phyloP scores from a whole-genome alignment of 768 basidiomycete species.

The Suillus americanus region DNA sequence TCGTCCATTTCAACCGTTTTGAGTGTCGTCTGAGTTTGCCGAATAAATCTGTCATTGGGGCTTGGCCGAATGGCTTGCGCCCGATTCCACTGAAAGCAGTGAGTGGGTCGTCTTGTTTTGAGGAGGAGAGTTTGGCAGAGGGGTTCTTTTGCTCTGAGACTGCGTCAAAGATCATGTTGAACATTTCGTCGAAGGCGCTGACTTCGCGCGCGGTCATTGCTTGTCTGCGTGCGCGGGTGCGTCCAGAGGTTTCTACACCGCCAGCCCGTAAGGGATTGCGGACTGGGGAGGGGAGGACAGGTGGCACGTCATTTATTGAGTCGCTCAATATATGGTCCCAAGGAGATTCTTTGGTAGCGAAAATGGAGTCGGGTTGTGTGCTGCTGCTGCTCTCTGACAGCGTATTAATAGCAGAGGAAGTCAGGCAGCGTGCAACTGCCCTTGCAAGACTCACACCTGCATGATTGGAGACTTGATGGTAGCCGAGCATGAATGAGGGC shows the following conservation, averaged over 20 bases:
- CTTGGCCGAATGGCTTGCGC: slow-evolving; percentile 17
- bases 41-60: slow-evolving; percentile 48
- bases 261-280: slow-evolving; percentile 16
- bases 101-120: not conserved
- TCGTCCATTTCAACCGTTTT: slow-evolving; percentile 49
- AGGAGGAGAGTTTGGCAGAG: slow-evolving; percentile 12
- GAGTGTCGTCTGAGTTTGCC: slow-evolving; percentile 53
- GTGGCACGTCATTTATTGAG: slow-evolving; percentile 33
- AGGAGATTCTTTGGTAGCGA: slow-evolving; percentile 35
- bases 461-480: slow-evolving; percentile 12
- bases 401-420: not conserved
- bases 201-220: slow-evolving; percentile 70
- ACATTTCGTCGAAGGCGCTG: slow-evolving; percentile 69
- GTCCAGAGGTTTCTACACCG: not conserved
- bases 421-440: slow-evolving; percentile 6
- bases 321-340: slow-evolving; percentile 59
- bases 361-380: slow-evolving; percentile 28
- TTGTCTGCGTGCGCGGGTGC: slow-evolving; percentile 39
- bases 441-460: slow-evolving; percentile 4
- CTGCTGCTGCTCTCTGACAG: not conserved
- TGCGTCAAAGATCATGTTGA: slow-evolving; percentile 66
- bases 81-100: slow-evolving; percentile 8
- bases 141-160: slow-evolving; percentile 35
- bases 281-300: slow-evolving; percentile 20
- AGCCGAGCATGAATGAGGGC: slow-evolving; percentile 19